Evolutionary conservation across 2,329 filamentous ascomycete genomes (phyloP).

Genomic region (Pestalotiopsis sp.): DNA sequence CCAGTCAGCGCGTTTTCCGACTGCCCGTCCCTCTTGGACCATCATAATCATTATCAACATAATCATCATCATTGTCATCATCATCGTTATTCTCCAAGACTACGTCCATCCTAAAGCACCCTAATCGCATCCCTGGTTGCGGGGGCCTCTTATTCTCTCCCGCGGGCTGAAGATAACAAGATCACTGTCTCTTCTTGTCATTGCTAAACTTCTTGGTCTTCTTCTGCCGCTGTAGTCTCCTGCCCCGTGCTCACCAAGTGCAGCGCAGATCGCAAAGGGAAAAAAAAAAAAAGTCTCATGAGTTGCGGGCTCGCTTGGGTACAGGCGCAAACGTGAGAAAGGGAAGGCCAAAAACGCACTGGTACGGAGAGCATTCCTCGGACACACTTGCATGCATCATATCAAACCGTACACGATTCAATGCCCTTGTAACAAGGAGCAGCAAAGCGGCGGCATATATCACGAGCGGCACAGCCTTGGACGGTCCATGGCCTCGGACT

Average conservation of each 20-base stretch:
- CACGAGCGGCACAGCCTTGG: constrained; percentile 4
- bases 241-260: neutral
- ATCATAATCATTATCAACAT: constrained; percentile 3
- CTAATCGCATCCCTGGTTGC: constrained; percentile 10
- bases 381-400: constrained; percentile 13
- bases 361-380: constrained; percentile 5
- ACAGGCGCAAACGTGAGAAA: constrained; percentile 7
- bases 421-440: neutral
- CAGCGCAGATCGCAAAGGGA: neutral
- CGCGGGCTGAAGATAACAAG: constrained; percentile 12
- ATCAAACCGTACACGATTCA: constrained; percentile 7
- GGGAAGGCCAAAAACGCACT: constrained; percentile 6
- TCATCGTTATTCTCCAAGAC: neutral
- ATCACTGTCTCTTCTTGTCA: neutral
- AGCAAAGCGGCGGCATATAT: constrained; percentile 4
- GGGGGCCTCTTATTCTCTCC: constrained; percentile 9
- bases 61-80: neutral
- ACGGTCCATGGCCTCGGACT: constrained; percentile 2
- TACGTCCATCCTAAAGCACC: constrained; percentile 2
- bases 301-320: neutral
- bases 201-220: neutral
- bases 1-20: constrained; percentile 14
- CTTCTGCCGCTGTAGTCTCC: neutral
- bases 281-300: neutral
- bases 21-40: neutral